Conservation (phyloP, 176 grass and related monocot genomes). For the Alopecurus myosuroides region DNA sequence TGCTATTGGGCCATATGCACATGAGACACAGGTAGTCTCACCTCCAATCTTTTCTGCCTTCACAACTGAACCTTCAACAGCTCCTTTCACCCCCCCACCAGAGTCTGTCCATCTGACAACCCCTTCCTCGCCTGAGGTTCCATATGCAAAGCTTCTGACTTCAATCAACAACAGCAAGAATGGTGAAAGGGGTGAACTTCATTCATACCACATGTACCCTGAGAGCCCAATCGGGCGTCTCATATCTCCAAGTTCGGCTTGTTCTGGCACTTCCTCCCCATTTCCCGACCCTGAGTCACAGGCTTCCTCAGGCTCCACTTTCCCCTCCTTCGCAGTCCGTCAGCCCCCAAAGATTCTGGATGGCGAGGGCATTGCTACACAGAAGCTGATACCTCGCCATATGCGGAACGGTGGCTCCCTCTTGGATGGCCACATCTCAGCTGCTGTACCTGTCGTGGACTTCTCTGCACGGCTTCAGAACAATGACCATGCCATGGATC, state of each 20-base stretch:
- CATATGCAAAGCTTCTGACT: conserved; percentile 87
- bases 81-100: conserved; percentile 87
- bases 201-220: conserved; percentile 68
- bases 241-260: conserved; percentile 73
- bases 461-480: conserved; percentile 45
- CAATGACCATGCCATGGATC: conserved; percentile 75
- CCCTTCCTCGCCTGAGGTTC: conserved; percentile 96
- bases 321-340: conserved; percentile 51
- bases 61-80: conserved; percentile 95
- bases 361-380: conserved; percentile 55
- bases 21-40: conserved; percentile 93
- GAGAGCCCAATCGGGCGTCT: conserved; percentile 64
- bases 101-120: conserved; percentile 88
- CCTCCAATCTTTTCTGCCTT: conserved; percentile 89
- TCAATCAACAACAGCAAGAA: conserved; percentile 58
- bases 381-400: conserved; percentile 67
- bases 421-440: conserved; percentile 67
- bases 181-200: conserved; percentile 40
- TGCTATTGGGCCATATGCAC: conserved; percentile 88
- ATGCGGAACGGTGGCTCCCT: conserved; percentile 64
- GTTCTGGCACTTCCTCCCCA: conserved; percentile 73
- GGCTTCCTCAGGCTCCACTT: conserved; percentile 12
- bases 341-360: conserved; percentile 69
- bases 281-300: conserved; percentile 55
- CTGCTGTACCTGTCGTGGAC: conserved; percentile 60